A percentile compares a stretch with the other conserved stretches of the same genome.
Evolutionary conservation across 257 asterid genomes (phyloP).

Genomic region (Plantago elongata): DNA sequence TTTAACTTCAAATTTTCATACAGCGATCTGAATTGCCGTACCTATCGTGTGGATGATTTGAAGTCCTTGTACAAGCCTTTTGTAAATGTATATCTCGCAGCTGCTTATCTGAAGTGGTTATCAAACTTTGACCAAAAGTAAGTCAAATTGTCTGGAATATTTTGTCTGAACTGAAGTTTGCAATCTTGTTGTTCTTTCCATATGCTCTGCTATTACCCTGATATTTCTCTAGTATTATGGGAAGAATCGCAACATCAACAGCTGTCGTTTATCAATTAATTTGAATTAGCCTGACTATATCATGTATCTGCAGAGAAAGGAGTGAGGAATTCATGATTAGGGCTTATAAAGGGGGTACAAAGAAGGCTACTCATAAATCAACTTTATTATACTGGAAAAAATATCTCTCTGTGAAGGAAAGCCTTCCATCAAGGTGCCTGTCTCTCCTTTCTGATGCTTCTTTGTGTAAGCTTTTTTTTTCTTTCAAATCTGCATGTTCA

Average conservation of each 20-base stretch:
- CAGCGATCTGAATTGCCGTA: conserved; percentile 70
- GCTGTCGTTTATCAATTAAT: background rate
- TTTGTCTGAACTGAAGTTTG: too few species aligned
- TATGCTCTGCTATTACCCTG: too few species aligned
- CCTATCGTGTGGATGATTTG: conserved; percentile 45
- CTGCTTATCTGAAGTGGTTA: conserved; percentile 88
- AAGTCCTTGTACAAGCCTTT: conserved; percentile 65
- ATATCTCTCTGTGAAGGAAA: conserved; percentile 76
- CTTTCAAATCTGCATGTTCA: too few species aligned
- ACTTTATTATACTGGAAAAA: conserved; percentile 76
- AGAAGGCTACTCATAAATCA: conserved; percentile 81
- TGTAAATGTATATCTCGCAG: conserved; percentile 73
- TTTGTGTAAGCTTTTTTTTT: too few species aligned
- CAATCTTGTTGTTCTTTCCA: too few species aligned
- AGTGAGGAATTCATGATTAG: conserved; percentile 90
- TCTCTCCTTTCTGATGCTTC: conserved; percentile 12
- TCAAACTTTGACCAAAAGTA: conserved; percentile 66
- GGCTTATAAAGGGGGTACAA: conserved; percentile 85
- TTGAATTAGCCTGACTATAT: background rate
- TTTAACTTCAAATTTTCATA: conserved; percentile 27
- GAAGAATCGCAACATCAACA: background rate
- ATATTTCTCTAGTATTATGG: too few species aligned
- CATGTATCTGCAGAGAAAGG: conserved; percentile 58
- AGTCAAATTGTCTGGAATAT: conserved; percentile 22
- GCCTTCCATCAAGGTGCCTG: conserved; percentile 76